These are phyloP conservation scores for Starmerella riodocensis DNA, from an alignment of 805 yeast species.

Conservation along the genomic window DNA sequence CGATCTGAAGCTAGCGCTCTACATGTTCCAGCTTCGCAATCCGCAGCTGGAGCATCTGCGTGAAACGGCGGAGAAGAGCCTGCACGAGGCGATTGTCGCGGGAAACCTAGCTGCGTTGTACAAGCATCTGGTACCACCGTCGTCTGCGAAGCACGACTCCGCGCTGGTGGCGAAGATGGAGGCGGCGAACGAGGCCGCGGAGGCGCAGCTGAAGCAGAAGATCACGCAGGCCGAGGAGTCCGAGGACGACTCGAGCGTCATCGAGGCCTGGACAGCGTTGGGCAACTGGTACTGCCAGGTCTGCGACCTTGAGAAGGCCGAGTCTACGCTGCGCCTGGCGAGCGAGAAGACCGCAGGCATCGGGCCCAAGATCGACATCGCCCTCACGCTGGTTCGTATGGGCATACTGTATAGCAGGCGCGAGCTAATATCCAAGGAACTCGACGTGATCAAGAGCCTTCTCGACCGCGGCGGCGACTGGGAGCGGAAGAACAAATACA, in stretches of 20 bases:
- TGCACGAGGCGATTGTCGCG: constrained; percentile 42
- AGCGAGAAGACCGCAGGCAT: constrained; percentile 68
- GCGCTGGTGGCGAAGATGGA: constrained; percentile 38
- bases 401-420: constrained; percentile 85
- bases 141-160: constrained; percentile 46
- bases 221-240: constrained; percentile 51
- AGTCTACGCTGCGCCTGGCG: constrained; percentile 54
- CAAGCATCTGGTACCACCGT: constrained; percentile 41
- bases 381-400: constrained; percentile 66
- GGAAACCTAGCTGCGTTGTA: constrained; percentile 76
- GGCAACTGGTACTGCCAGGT: constrained; percentile 81
- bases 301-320: constrained; percentile 67
- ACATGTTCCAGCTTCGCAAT: constrained; percentile 49
- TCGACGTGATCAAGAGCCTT: constrained; percentile 57
- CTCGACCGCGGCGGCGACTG: constrained; percentile 98
- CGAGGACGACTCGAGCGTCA: constrained; percentile 76
- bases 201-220: constrained; percentile 34
- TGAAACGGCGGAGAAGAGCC: constrained; percentile 33
- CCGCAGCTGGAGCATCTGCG: constrained; percentile 32
- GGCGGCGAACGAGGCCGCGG: constrained; percentile 42
- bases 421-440: constrained; percentile 49
- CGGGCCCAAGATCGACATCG: constrained; percentile 80
- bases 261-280: constrained; percentile 60
- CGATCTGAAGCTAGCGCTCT: constrained; percentile 68
- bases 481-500: constrained; percentile 93